These are phyloP conservation scores for Penicillium sp. DNA, from an alignment of 2,329 filamentous ascomycete genomes.

Conservation along the genomic window DNA sequence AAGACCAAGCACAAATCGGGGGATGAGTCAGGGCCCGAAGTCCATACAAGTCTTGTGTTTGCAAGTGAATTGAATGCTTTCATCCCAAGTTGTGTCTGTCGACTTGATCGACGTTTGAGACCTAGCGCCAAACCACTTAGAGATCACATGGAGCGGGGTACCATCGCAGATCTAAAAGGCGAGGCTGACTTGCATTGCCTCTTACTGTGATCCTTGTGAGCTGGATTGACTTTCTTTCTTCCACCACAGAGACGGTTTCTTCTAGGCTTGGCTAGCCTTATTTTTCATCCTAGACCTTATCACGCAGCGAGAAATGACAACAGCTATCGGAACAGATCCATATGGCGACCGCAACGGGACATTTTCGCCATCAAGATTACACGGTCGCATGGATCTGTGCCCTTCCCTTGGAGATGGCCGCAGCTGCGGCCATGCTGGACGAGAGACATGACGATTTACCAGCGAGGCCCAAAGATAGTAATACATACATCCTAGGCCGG, in stretches of 20 bases:
- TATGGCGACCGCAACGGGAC: neutral
- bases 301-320: neutral
- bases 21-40: neutral
- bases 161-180: neutral
- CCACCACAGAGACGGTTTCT: neutral
- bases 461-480: constrained; percentile 4
- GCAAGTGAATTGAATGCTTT: neutral
- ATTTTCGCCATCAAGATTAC: constrained; percentile 7
- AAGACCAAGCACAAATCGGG: too few relatives aligned
- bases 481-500: constrained; percentile 6
- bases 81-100: neutral
- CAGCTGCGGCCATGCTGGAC: constrained; percentile 17
- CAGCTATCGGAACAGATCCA: too few relatives aligned
- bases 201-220: neutral
- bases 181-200: neutral
- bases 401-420: constrained; percentile 13
- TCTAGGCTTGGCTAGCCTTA: neutral
- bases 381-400: constrained; percentile 18
- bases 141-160: neutral
- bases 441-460: neutral
- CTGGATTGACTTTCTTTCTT: neutral
- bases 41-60: neutral
- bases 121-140: neutral
- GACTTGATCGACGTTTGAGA: neutral
- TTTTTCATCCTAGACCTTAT: neutral